Evolutionary conservation across 225 moss, liverwort and hornwort species (phyloP).

Genomic region (Neckera pumila): DNA sequence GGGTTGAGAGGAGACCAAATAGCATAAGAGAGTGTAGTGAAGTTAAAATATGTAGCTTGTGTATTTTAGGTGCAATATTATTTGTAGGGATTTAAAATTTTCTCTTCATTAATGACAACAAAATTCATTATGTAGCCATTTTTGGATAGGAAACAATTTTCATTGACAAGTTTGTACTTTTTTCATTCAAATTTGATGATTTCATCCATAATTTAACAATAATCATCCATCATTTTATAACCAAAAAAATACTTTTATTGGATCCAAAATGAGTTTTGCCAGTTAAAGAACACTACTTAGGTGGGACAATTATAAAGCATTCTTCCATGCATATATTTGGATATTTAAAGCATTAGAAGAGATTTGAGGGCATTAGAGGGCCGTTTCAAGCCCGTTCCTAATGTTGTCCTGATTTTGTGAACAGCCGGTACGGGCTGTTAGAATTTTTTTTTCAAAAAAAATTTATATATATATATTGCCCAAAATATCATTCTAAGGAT

Average conservation of each 20-base stretch:
- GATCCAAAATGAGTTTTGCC: rapidly evolving
- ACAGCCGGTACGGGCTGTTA: too few relatives aligned
- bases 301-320: neutral
- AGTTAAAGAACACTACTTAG: neutral
- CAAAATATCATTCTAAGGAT: too few relatives aligned
- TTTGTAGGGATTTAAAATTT: neutral
- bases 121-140: neutral
- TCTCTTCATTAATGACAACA: neutral
- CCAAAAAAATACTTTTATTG: neutral
- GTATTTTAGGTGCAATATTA: neutral
- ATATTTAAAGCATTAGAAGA: too few relatives aligned
- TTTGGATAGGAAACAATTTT: neutral
- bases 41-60: neutral
- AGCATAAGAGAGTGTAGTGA: neutral
- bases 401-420: too few relatives aligned
- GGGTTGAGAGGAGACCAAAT: neutral
- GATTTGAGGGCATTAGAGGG: too few relatives aligned
- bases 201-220: neutral
- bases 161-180: neutral
- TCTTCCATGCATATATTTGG: neutral
- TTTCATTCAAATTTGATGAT: neutral
- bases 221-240: neutral
- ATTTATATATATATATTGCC: too few relatives aligned
- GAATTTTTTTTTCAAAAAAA: too few relatives aligned
- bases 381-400: too few relatives aligned